These are phyloP conservation scores for Arctostaphylos glauca DNA, from an alignment of 148 eudicot genomes.

Conservation along the genomic window DNA sequence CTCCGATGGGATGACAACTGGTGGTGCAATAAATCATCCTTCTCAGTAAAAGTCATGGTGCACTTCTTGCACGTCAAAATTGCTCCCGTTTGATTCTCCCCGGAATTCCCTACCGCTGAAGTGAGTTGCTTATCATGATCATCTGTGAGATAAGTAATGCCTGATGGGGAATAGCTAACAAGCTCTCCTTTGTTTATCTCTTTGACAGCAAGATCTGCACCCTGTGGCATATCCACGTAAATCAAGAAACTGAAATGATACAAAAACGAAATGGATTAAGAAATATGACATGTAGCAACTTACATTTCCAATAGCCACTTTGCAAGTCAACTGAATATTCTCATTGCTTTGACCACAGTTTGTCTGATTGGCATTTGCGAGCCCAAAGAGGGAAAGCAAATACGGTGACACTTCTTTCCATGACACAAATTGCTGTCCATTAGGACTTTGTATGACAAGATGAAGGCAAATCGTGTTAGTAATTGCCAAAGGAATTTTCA, in stretches of 20 bases:
- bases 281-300: constrained; percentile 29
- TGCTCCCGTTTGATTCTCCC: constrained; percentile 28
- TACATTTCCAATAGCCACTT: constrained; percentile 43
- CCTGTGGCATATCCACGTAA: constrained; percentile 33
- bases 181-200: constrained; percentile 14
- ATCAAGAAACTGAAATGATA: not conserved
- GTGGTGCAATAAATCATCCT: constrained; percentile 63
- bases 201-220: constrained; percentile 27
- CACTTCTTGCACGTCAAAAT: constrained; percentile 60
- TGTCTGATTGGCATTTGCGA: constrained; percentile 37
- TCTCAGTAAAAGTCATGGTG: constrained; percentile 41
- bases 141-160: constrained; percentile 21
- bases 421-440: constrained; percentile 70
- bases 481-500: constrained; percentile 1
- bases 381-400: constrained; percentile 65
- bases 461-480: constrained; percentile 24
- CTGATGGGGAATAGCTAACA: constrained; percentile 23
- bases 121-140: constrained; percentile 39
- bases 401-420: constrained; percentile 91
- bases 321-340: constrained; percentile 23
- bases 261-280: not conserved
- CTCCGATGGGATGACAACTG: constrained; percentile 60
- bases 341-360: constrained; percentile 26
- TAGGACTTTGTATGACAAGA: constrained; percentile 60
- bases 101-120: constrained; percentile 29